These are phyloP conservation scores for Phlyctochytrium planicorne DNA, from an alignment of 192 early-diverging fungal species.

Conservation along the genomic window DNA sequence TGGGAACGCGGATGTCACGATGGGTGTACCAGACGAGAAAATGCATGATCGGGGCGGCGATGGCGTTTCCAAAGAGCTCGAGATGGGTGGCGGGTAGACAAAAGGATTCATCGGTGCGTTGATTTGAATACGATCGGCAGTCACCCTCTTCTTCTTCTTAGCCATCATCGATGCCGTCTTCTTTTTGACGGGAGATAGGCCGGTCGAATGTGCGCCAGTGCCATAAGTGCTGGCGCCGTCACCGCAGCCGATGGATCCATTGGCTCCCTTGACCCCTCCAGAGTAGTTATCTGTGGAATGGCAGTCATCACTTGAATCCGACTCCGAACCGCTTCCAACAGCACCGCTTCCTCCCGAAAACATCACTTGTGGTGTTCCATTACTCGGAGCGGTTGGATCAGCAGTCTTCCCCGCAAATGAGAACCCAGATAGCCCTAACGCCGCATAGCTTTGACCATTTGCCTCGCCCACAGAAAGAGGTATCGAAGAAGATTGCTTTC, in stretches of 20 bases:
- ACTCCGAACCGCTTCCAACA: not conserved
- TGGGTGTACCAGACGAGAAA: not conserved
- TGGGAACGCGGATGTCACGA: not conserved
- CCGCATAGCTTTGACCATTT: not conserved
- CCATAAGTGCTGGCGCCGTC: not conserved
- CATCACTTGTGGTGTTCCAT: not conserved
- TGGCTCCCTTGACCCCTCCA: not conserved
- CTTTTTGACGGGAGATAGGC: not conserved
- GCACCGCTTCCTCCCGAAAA: not conserved
- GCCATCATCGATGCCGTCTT: not conserved
- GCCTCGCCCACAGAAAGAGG: not conserved
- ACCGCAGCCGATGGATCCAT: not conserved
- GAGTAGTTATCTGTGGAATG: not conserved
- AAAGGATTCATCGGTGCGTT: not conserved
- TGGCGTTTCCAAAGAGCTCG: not conserved
- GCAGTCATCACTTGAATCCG: not conserved
- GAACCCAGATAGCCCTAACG: not conserved
- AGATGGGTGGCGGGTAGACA: not conserved
- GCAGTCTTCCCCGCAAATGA: not conserved
- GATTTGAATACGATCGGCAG: not conserved
- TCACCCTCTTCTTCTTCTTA: not conserved
- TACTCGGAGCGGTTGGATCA: not conserved
- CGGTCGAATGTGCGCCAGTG: too few relatives aligned
- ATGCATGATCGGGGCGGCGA: not conserved
- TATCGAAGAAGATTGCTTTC: not conserved